A percentile compares a stretch with the other conserved stretches of the same genome.
Evolutionary conservation across 441 rosid genomes (phyloP).

Genomic region (Adansonia madagascariensis): DNA sequence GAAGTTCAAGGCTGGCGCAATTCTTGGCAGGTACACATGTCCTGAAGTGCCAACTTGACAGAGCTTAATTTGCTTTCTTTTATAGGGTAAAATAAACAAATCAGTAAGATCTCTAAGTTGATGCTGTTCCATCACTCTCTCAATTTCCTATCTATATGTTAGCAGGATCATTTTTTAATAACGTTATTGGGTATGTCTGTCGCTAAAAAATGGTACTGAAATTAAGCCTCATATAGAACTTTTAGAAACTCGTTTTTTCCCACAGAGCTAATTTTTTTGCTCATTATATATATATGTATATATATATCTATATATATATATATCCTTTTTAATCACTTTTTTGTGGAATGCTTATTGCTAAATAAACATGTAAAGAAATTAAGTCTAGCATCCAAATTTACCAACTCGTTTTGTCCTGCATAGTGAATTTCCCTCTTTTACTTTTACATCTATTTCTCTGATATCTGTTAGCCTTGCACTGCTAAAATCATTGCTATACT

Average conservation of each 20-base stretch:
- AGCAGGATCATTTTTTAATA: background rate
- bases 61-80: background rate
- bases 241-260: conserved; percentile 5
- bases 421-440: background rate
- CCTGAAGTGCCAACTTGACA: conserved; percentile 2
- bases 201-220: background rate
- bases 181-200: background rate
- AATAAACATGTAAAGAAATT: background rate
- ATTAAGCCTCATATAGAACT: background rate
- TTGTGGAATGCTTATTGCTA: background rate
- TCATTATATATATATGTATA: background rate
- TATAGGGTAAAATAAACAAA: background rate
- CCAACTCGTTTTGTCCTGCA: background rate
- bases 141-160: background rate
- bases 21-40: background rate
- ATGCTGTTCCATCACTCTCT: background rate
- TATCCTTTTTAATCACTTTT: background rate
- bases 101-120: conserved; percentile 1
- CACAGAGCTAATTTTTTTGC: background rate
- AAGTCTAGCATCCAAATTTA: background rate
- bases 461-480: background rate
- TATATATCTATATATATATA: background rate
- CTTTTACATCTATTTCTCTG: background rate
- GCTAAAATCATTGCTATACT: background rate
- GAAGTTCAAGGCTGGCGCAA: background rate